These are phyloP conservation scores for Gillenia trifoliata DNA, from an alignment of 306 rosid genomes.

Conservation along the genomic window DNA sequence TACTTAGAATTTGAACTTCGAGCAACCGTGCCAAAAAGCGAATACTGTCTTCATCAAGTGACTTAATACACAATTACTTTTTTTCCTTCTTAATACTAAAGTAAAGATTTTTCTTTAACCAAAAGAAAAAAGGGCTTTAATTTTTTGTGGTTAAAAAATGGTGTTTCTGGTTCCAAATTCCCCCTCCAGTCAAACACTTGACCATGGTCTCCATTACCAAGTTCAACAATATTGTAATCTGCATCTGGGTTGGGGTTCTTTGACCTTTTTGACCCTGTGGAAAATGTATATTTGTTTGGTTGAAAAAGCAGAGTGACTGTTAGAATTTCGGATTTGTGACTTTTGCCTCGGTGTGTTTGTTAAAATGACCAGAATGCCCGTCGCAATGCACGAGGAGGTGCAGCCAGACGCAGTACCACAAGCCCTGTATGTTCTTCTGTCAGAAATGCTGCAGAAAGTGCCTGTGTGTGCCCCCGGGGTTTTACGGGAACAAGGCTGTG, in stretches of 20 bases:
- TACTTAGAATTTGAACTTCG: no score
- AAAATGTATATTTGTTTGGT: background rate
- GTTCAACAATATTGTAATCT: no score
- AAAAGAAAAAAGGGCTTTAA: background rate
- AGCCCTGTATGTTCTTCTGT: slow-evolving; percentile 87
- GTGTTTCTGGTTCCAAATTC: no score
- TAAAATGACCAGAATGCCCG: slow-evolving; percentile 69
- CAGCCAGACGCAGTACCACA: slow-evolving; percentile 66
- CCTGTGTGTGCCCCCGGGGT: slow-evolving; percentile 88
- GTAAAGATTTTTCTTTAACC: background rate
- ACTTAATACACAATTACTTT: background rate
- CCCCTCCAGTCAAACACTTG: background rate
- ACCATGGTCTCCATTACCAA: background rate
- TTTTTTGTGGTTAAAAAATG: no score
- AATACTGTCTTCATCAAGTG: no score
- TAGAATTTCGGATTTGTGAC: background rate
- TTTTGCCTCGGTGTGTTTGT: background rate
- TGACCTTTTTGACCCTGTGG: background rate
- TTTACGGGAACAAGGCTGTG: slow-evolving; percentile 73
- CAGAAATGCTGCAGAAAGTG: slow-evolving; percentile 82
- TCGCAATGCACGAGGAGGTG: slow-evolving; percentile 69
- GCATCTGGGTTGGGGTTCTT: background rate
- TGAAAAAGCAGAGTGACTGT: background rate
- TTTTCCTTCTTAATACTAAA: background rate
- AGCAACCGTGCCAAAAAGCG: background rate